A percentile compares a stretch with the other conserved stretches of the same genome.
phyloP scores from a whole-genome alignment of 176 grass and related monocot genomes.

The Triticum urartu region DNA sequence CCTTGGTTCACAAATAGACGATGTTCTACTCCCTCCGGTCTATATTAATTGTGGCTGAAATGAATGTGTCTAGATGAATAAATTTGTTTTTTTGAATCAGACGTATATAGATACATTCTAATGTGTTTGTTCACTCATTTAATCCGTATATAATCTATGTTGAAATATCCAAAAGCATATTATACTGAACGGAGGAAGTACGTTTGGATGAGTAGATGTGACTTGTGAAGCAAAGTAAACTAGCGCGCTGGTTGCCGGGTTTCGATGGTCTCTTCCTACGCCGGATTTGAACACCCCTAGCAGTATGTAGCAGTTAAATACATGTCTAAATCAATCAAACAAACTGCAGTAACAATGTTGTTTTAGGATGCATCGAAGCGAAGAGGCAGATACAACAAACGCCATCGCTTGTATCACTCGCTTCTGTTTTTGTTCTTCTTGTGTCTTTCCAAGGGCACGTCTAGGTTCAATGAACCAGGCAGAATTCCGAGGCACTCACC shows the following conservation, averaged over 20 bases:
- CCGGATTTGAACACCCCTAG: not conserved
- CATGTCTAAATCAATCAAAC: not conserved
- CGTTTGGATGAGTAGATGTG: not conserved
- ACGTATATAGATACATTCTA: too few relatives aligned
- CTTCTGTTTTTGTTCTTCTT: not conserved
- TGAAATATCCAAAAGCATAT: too few relatives aligned
- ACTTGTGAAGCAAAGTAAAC: not conserved
- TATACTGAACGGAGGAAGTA: too few relatives aligned
- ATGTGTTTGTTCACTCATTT: too few relatives aligned
- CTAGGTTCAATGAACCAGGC: conserved; percentile 44
- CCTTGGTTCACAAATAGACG: too few relatives aligned
- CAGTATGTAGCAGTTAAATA: not conserved
- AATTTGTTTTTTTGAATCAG: too few relatives aligned
- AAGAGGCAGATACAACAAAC: not conserved
- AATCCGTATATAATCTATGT: too few relatives aligned
- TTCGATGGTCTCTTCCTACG: not conserved
- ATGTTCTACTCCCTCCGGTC: too few relatives aligned
- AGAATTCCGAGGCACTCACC: not conserved
- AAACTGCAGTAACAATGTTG: not conserved
- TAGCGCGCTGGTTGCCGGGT: not conserved
- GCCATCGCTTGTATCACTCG: not conserved
- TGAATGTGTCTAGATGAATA: too few relatives aligned
- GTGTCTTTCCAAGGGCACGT: conserved; percentile 14
- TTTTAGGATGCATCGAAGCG: conserved; percentile 9
- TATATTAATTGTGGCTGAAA: too few relatives aligned